Percentiles rank a stretch among this genome's conserved stretches.
Evolutionary conservation across 306 rosid species (phyloP).

Genomic region (Glycine tomentella): DNA sequence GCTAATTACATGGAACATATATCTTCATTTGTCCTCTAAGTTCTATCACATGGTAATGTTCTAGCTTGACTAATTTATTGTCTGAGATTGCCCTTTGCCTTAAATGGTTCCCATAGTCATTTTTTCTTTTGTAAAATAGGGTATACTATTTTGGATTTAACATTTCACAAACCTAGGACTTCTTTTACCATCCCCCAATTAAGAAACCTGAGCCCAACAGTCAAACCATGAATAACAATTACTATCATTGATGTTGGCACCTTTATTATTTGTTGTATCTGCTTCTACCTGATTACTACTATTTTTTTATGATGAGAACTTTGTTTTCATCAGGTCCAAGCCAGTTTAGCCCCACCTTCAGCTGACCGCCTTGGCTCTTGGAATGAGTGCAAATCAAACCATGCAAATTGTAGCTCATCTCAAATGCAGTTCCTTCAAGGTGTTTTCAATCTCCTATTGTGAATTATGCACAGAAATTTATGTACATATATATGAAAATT

Average conservation of each 20-base stretch:
- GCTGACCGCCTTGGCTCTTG: slow-evolving; percentile 83
- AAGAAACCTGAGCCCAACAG: background rate
- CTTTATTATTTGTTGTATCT: background rate
- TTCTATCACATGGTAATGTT: background rate
- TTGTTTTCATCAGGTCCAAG: slow-evolving; percentile 67
- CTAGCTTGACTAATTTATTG: slow-evolving; percentile 34
- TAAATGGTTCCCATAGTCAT: background rate
- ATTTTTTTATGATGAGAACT: slow-evolving; percentile 20
- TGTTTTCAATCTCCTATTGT: slow-evolving; percentile 40
- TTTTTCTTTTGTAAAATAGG: background rate
- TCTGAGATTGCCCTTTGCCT: slow-evolving; percentile 5
- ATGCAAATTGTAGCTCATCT: slow-evolving; percentile 75
- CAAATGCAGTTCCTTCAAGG: slow-evolving; percentile 89
- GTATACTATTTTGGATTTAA: no score
- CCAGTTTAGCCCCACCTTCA: slow-evolving; percentile 80
- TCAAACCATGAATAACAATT: slow-evolving; percentile 1
- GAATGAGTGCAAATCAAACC: slow-evolving; percentile 83
- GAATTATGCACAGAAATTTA: slow-evolving; percentile 7
- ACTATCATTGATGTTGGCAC: background rate
- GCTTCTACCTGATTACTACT: slow-evolving; percentile 18
- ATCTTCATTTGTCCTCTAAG: slow-evolving; percentile 17
- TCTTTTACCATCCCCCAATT: background rate
- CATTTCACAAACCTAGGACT: background rate
- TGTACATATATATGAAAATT: background rate
- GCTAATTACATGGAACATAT: background rate